Base-by-base conservation (phyloP, 306 rosid genomes). In the Geum urbanum region DNA sequence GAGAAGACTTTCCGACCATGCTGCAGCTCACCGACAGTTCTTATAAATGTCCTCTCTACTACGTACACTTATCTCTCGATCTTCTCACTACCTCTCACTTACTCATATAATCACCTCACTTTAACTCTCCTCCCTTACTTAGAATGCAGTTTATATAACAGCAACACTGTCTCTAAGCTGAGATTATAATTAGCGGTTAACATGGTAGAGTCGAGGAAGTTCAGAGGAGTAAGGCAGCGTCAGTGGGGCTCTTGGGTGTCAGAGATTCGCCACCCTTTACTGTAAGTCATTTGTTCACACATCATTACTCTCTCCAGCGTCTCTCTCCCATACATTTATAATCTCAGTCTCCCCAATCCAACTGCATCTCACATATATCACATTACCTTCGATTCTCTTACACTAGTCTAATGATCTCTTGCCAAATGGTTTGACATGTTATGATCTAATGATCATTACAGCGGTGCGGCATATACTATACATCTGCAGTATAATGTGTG, bases 181-280 rank as follows among this genome's bases (percentile, higher is more conserved):
- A 56, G 45, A 18, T 18, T 9, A n/a, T 40, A 60, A 48, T 54
- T 40, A 50, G 20, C 27, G 20, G 13, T 16, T 43, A 51, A 54
- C 20, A 90, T 94, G 99, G 97, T 87, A 70, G 88, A 87, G 61
- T 78, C 97, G 56, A 89, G 65, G 87, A 94, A 94, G 89, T 94
- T 88, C 83, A 94, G 99, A 78, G 99, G 99, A 20, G 99, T 94
- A 66, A 90, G 99, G 97, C 99, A 94, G 67, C 96, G 99, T 77
- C 99, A 94, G 99, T 94, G 99, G 99, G 99, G 99, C 95, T 94
- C 99, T 19, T 94, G 99, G 99, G 99, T 94, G 96, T 94, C 99
- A 87, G 99, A 94, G 73, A 94, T 94, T 76, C 99, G 99, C 86
- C 99, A 94, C 39, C 99, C 99, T 7, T 76, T 94, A 35, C 94